Base-by-base conservation (phyloP, 495 filamentous ascomycete species). In the Clohesyomyces aquaticus region DNA sequence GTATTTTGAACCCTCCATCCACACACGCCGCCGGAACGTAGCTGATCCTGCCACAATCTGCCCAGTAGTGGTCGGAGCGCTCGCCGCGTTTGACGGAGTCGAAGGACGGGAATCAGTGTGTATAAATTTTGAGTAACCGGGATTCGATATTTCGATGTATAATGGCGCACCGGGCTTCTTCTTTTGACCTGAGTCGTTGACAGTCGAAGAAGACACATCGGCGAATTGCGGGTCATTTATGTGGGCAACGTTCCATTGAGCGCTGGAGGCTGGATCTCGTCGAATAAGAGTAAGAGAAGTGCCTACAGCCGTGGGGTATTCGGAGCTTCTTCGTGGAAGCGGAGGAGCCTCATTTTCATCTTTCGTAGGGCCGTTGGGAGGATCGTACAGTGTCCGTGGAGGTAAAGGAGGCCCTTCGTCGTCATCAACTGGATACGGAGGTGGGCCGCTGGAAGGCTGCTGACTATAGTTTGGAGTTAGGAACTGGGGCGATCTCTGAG, bases 241-340 rank as follows among this genome's bases (percentile, higher is more conserved):
- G 43, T 78, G 88, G 4, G 88, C 91, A 26, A 97, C 86, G 67
- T 97, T 96, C 90, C 91, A 96, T 73, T 98, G 94, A 41, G 80
- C 82, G 11, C 87, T 86, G 25, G 87, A 87, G 0, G 83, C 78
- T 2, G 91, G 88, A 75, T 97, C 91, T 32, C 94, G 88, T 14
- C 94, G 88, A 55, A 98, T 96, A 12, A 98, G 77, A 0, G 89
- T 96, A 28, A 97, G 82, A n/a, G 86, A 85, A 10, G 55, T 55
- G 1, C 59, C 54, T 32, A 19, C 9, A 6, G 42, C 3, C 8
- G 14, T 14, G 19, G 28, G 32, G 14, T 43, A 28, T 47, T 61
- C 66, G 22, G 66, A 60, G 23, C 28, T 50, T 55, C 55, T 64
- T 35, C 66, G 48, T 22, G 66, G 55, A 18, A 58, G 52, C 23